Evolutionary conservation across 2,329 filamentous ascomycete genomes (phyloP).

Genomic region (Hypoxylon sp.): DNA sequence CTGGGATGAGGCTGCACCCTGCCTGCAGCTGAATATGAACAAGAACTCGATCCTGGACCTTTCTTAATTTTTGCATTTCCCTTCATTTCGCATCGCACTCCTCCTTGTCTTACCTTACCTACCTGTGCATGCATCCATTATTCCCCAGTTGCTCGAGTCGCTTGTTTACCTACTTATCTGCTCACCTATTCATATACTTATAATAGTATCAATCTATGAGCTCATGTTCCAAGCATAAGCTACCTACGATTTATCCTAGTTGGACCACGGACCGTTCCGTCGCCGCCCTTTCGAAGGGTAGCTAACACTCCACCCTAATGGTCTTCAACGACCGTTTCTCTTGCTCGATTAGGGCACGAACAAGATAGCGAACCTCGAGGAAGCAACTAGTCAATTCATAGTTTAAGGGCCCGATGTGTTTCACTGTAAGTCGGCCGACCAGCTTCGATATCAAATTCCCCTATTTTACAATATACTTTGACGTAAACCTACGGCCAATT

Average conservation of each 20-base stretch:
- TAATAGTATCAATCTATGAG: slow-evolving; percentile 1
- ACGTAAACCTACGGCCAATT: not conserved
- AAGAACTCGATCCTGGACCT: slow-evolving; percentile 6
- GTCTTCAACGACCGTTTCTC: slow-evolving; percentile 21
- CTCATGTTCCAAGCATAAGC: slow-evolving; percentile 14
- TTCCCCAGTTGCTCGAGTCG: slow-evolving; percentile 4
- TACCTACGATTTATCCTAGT: slow-evolving; percentile 7
- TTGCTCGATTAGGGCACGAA: slow-evolving; percentile 36
- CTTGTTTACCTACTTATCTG: not conserved
- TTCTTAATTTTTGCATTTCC: slow-evolving; percentile 34
- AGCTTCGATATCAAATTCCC: slow-evolving; percentile 1
- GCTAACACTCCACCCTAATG: slow-evolving; percentile 30
- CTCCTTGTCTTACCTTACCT: slow-evolving; percentile 6
- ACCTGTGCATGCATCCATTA: slow-evolving; percentile 7
- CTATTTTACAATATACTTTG: slow-evolving; percentile 1
- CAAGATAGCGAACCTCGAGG: slow-evolving; percentile 7
- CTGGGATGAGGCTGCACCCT: slow-evolving; percentile 43
- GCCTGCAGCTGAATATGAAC: slow-evolving; percentile 36
- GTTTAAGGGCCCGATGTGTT: slow-evolving; percentile 41
- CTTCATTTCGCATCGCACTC: slow-evolving; percentile 39
- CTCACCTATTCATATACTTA: not conserved
- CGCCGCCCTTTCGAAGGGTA: slow-evolving; percentile 15
- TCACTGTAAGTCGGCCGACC: slow-evolving; percentile 39
- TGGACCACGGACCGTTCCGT: slow-evolving; percentile 10
- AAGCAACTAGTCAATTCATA: slow-evolving; percentile 5